Conservation (phyloP, 2,329 filamentous ascomycete species). For the Escovopsis sp. region DNA sequence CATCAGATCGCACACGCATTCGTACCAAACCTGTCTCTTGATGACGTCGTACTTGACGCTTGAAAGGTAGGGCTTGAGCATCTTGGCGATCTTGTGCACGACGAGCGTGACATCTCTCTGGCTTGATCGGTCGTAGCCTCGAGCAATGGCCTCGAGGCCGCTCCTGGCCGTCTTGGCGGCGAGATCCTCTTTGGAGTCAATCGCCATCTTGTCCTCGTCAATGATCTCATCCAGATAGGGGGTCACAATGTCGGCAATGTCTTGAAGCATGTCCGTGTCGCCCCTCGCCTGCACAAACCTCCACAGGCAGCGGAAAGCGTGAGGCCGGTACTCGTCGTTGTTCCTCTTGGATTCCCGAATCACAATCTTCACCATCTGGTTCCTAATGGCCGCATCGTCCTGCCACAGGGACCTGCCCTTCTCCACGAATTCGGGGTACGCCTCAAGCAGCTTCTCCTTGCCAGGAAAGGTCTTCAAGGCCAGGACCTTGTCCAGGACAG, state of each 20-base stretch:
- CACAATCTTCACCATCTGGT: slow-evolving; percentile 64
- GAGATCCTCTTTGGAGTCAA: slow-evolving; percentile 39
- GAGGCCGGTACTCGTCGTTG: slow-evolving; percentile 68
- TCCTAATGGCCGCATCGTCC: slow-evolving; percentile 35
- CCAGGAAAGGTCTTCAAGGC: slow-evolving; percentile 84
- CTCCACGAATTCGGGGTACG: slow-evolving; percentile 64
- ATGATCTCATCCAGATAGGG: slow-evolving; percentile 44
- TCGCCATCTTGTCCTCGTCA: slow-evolving; percentile 53
- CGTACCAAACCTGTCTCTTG: slow-evolving; percentile 38
- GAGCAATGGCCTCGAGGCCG: slow-evolving; percentile 35
- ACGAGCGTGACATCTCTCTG: slow-evolving; percentile 23
- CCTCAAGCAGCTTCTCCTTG: slow-evolving; percentile 71
- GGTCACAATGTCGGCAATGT: slow-evolving; percentile 49
- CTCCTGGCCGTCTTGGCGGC: slow-evolving; percentile 30
- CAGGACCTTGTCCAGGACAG: slow-evolving; percentile 65
- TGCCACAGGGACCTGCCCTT: slow-evolving; percentile 45
- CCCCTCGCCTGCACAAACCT: slow-evolving; percentile 52
- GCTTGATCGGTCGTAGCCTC: slow-evolving; percentile 30
- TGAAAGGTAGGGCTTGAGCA: slow-evolving; percentile 26
- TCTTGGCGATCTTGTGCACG: slow-evolving; percentile 24
- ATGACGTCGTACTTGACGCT: slow-evolving; percentile 25
- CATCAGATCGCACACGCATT: slow-evolving; percentile 32
- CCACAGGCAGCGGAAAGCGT: slow-evolving; percentile 60
- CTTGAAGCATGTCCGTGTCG: slow-evolving; percentile 55
- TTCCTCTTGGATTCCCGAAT: slow-evolving; percentile 83